Evolutionary conservation across 441 rosid species (phyloP).

Genomic region (Biscutella auriculata): DNA sequence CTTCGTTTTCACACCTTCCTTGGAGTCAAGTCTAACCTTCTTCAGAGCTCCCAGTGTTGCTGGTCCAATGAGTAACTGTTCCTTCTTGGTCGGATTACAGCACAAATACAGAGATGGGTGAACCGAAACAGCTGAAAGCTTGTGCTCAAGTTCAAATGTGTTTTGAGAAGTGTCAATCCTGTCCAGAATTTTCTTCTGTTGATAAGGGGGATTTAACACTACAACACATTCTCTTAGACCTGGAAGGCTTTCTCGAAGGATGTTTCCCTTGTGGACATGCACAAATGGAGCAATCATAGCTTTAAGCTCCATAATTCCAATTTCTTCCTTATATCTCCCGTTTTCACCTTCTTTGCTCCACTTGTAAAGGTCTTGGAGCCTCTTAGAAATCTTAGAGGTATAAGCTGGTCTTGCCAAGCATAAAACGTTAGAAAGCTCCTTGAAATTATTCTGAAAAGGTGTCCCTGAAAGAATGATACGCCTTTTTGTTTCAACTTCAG

Average conservation of each 20-base stretch:
- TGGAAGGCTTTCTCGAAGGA: conserved; percentile 48
- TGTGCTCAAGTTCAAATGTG: conserved; percentile 19
- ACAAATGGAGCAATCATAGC: conserved; percentile 44
- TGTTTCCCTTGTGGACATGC: conserved; percentile 54
- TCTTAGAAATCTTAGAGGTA: conserved; percentile 14
- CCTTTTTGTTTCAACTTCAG: conserved; percentile 37
- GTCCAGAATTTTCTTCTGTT: conserved; percentile 37
- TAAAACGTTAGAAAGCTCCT: conserved; percentile 48
- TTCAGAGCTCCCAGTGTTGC: conserved; percentile 4
- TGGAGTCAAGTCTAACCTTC: conserved; percentile 21
- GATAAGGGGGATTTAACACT: conserved; percentile 31
- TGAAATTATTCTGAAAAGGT: conserved; percentile 72
- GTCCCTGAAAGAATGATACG: conserved; percentile 74
- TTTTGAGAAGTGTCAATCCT: conserved; percentile 22
- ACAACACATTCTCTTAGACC: conserved; percentile 58
- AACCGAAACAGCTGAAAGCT: conserved; percentile 32
- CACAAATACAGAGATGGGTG: conserved; percentile 41
- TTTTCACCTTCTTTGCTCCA: conserved; percentile 20
- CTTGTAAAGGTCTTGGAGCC: conserved; percentile 8
- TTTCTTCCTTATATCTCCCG: conserved; percentile 27
- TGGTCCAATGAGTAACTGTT: conserved; percentile 7
- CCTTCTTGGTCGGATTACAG: conserved; percentile 6
- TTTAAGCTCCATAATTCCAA: conserved; percentile 22
- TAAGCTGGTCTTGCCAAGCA: conserved; percentile 43
- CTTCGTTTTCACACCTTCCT: conserved; percentile 45